Evolutionary conservation across 805 yeast species (phyloP).

Genomic region (Metschnikowia proteae): DNA sequence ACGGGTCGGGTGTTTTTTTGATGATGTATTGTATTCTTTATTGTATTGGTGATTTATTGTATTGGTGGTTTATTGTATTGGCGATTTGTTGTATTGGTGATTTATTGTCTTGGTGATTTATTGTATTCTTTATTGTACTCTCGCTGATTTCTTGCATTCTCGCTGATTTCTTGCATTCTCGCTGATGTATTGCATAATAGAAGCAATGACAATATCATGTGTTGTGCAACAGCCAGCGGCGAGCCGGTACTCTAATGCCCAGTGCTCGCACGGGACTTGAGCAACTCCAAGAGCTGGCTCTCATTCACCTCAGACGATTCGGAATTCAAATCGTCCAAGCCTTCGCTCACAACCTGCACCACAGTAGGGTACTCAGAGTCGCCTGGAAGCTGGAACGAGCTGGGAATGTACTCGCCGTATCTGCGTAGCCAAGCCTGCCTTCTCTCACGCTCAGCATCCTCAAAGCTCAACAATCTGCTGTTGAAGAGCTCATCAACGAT

Average conservation of each 20-base stretch:
- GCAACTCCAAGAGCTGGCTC: constrained; percentile 10
- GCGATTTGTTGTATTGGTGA: too few species aligned
- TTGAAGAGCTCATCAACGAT: constrained; percentile 32
- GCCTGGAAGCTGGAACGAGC: constrained; percentile 37
- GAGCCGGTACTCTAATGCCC: neutral
- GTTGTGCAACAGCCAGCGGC: too few species aligned
- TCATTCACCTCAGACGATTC: constrained; percentile 9
- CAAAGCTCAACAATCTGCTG: constrained; percentile 29
- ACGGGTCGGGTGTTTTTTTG: too few species aligned
- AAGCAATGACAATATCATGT: too few species aligned
- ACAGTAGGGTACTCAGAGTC: constrained; percentile 34
- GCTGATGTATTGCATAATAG: too few species aligned
- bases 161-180: too few species aligned
- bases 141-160: too few species aligned
- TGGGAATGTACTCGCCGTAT: constrained; percentile 41
- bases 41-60: too few species aligned
- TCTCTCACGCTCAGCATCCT: constrained; percentile 32
- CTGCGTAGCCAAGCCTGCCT: constrained; percentile 34
- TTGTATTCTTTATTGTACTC: too few species aligned
- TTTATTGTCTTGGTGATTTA: too few species aligned
- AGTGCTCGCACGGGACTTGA: constrained; percentile 2
- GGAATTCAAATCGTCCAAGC: constrained; percentile 27
- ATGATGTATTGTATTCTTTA: too few species aligned
- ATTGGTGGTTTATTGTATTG: too few species aligned
- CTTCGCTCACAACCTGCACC: constrained; percentile 41